These are phyloP conservation scores for Metarhizium album DNA, from an alignment of 2,329 filamentous ascomycete species.

Conservation along the genomic window DNA sequence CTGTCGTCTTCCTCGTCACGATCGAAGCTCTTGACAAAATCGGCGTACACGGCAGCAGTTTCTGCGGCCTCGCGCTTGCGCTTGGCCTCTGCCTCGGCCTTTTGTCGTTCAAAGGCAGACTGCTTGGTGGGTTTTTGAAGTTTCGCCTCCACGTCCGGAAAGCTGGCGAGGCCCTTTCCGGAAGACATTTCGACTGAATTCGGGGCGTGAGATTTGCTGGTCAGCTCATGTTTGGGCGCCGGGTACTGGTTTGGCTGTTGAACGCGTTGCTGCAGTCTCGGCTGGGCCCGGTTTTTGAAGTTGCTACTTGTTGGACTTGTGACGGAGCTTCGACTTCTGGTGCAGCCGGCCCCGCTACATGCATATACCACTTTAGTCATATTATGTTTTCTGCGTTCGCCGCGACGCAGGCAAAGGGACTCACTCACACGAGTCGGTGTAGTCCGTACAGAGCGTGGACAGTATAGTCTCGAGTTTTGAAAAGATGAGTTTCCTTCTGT, in stretches of 20 bases:
- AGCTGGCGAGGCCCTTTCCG: conserved; percentile 40
- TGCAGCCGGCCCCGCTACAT: conserved; percentile 9
- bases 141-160: conserved; percentile 67
- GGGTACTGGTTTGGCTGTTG: not conserved
- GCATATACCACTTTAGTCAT: too few species aligned
- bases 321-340: not conserved
- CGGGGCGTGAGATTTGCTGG: not conserved
- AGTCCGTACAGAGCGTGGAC: not conserved
- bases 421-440: not conserved
- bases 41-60: conserved; percentile 75
- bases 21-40: conserved; percentile 75
- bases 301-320: not conserved
- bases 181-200: conserved; percentile 30
- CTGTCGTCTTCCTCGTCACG: conserved; percentile 42
- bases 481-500: not conserved
- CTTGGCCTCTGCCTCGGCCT: conserved; percentile 83
- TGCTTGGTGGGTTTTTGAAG: conserved; percentile 72
- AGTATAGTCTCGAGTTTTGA: not conserved
- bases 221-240: conserved; percentile 7
- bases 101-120: conserved; percentile 79
- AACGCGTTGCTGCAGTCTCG: not conserved
- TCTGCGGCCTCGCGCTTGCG: conserved; percentile 74
- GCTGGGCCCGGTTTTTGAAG: not conserved
- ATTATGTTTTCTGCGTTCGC: too few species aligned
- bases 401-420: not conserved